These are phyloP conservation scores for Arthrobotrys iridis DNA, from an alignment of 2,329 filamentous ascomycete genomes.

Conservation along the genomic window DNA sequence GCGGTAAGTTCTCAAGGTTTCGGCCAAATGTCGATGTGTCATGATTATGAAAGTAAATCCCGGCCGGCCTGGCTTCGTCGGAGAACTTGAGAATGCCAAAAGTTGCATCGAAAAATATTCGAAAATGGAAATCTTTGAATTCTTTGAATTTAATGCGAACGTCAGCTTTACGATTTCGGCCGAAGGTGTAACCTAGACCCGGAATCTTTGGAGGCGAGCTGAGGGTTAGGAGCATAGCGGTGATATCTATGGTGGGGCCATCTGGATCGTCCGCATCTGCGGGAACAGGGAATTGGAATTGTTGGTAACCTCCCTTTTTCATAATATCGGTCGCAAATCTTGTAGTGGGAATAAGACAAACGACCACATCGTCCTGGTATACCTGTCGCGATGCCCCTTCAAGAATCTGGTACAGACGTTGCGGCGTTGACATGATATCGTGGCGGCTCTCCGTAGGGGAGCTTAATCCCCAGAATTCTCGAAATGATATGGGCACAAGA, in stretches of 20 bases:
- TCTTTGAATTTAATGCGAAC: neutral
- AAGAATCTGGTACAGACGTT: neutral
- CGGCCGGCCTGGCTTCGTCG: neutral
- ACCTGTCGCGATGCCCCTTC: neutral
- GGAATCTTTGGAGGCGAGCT: neutral
- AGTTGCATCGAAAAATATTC: neutral
- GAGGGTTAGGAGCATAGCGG: neutral
- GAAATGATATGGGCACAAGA: too few relatives aligned
- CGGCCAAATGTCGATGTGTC: neutral
- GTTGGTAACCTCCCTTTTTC: neutral
- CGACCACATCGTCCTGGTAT: neutral
- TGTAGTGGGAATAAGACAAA: neutral
- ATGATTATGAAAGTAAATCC: neutral
- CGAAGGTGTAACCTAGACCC: neutral
- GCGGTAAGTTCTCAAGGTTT: neutral
- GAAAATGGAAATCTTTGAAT: neutral
- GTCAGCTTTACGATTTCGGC: neutral
- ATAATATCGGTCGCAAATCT: neutral
- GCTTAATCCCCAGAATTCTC: too few relatives aligned
- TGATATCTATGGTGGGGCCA: neutral
- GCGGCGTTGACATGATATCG: neutral
- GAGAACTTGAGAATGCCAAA: neutral
- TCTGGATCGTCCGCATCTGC: neutral
- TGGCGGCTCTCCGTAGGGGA: too few relatives aligned
- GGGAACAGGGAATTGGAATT: neutral